Conservation (phyloP, 805 yeast species). For the Lachancea lanzarotensis region DNA sequence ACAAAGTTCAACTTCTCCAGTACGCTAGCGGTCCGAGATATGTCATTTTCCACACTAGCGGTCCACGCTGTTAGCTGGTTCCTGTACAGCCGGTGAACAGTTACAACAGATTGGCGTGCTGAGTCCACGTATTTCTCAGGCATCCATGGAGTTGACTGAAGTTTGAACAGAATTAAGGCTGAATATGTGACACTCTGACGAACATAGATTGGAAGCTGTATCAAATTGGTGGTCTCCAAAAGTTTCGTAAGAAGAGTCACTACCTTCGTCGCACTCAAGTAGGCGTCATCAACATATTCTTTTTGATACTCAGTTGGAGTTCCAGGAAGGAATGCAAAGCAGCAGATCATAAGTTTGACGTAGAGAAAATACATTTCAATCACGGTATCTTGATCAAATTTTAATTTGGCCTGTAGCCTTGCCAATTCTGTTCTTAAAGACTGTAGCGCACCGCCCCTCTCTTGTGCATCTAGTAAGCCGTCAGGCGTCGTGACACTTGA, state of each 20-base stretch:
- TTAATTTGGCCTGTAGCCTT: conserved; percentile 56
- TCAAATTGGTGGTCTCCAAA: conserved; percentile 59
- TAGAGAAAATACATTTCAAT: conserved; percentile 76
- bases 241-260: conserved; percentile 71
- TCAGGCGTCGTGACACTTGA: conserved; percentile 78
- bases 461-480: conserved; percentile 78
- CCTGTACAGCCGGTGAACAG: conserved; percentile 81
- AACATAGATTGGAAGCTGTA: conserved; percentile 79
- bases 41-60: conserved; percentile 74
- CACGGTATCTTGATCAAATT: conserved; percentile 55
- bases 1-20: conserved; percentile 84
- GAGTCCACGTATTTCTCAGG: conserved; percentile 67
- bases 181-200: conserved; percentile 82
- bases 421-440: conserved; percentile 74
- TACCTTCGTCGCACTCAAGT: conserved; percentile 71
- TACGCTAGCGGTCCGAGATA: conserved; percentile 85
- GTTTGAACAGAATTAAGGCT: conserved; percentile 69
- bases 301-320: conserved; percentile 84
- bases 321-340: conserved; percentile 87
- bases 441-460: conserved; percentile 74
- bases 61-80: conserved; percentile 91
- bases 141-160: conserved; percentile 71
- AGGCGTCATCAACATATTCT: conserved; percentile 74
- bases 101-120: conserved; percentile 87
- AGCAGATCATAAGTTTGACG: conserved; percentile 72